phyloP scores from a whole-genome alignment of 768 basidiomycete species.

The Amylocystis lapponica region DNA sequence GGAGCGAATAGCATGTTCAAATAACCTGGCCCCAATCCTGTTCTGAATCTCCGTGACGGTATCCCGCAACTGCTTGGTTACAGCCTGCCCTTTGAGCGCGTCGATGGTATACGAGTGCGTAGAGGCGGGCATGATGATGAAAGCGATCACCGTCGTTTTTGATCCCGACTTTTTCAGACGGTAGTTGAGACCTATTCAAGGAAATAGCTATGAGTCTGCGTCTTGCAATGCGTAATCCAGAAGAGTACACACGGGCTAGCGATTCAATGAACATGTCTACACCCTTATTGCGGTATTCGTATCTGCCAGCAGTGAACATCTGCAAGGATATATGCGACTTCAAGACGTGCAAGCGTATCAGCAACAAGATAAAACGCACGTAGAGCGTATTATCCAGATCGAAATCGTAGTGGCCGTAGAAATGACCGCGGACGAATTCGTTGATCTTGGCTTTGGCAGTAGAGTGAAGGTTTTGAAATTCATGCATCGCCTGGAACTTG shows the following conservation, averaged over 20 bases:
- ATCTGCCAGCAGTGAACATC: slow-evolving; percentile 99
- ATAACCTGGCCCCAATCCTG: slow-evolving; percentile 84
- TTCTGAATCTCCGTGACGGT: slow-evolving; percentile 95
- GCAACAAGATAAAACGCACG: slow-evolving; percentile 34
- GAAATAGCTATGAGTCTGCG: neutral
- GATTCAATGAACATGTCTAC: slow-evolving; percentile 99
- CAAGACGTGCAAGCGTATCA: neutral
- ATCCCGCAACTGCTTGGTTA: slow-evolving; percentile 93
- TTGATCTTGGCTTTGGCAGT: slow-evolving; percentile 96
- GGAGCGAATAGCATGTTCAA: slow-evolving; percentile 91
- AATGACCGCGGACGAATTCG: slow-evolving; percentile 96
- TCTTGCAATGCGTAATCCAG: slow-evolving; percentile 4
- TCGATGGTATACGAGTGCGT: slow-evolving; percentile 98
- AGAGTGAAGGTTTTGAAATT: slow-evolving; percentile 94
- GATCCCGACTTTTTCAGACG: slow-evolving; percentile 59
- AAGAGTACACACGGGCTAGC: slow-evolving; percentile 59
- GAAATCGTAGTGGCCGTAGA: slow-evolving; percentile 97
- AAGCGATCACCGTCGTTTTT: slow-evolving; percentile 86
- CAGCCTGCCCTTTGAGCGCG: slow-evolving; percentile 94
- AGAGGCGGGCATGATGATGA: slow-evolving; percentile 97
- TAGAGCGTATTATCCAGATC: slow-evolving; percentile 90
- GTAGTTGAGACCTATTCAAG: slow-evolving; percentile 46
- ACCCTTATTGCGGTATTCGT: slow-evolving; percentile 99
- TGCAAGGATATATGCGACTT: slow-evolving; percentile 26
- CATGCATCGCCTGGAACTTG: slow-evolving; percentile 99